Base-by-base conservation (phyloP, 306 rosid genomes). In the Hippophae rhamnoides region DNA sequence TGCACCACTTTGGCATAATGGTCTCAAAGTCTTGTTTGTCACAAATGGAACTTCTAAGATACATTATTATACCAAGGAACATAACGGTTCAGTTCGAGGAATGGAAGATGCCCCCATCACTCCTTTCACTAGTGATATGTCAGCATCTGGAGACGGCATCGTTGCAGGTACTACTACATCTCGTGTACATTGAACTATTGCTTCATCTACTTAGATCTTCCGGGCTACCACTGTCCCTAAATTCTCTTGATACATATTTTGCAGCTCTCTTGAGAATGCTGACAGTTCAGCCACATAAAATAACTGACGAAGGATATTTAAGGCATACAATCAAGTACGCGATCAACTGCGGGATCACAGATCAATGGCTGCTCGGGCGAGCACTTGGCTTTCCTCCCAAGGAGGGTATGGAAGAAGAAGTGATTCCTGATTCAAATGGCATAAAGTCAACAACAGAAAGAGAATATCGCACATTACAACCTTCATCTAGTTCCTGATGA, bases 31-130 rank as follows among this genome's bases (percentile, higher is more conserved):
- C 66, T 77, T 92, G 80, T 92, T 92, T 55, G 96, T 92, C 65
- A 92, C 98, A 66, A 92, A 87, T 72, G 98, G 98, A 59, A 85
- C 98, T 65, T 92, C 98, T 38, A 92, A 87, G 82, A 78, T 92
- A 67, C 96, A 87, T 74, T 92, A 85, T 83, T 92, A 92, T 57
- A 92, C 96, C 9, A 40, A 72, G 41, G 98, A 87, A 65, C 54
- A 73, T 25, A 64, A 87, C 69, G 99, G 95, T n/a, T 77, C 93
- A 47, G 54, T 92, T 74, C 56, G 51, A 46, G 96, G 96, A 31
- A 85, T 80, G 99, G 96, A 92, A 74, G 99, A 92, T 68, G 70
- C 95, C 14, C 96, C 82, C 3, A 52, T 92, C 46, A 87, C 87
- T 55, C 96, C 96, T 61, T 83, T 78, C 74, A 87, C 93, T 52